Conservation (phyloP, 768 basidiomycete genomes). For the Cystobasidium tubakii region DNA sequence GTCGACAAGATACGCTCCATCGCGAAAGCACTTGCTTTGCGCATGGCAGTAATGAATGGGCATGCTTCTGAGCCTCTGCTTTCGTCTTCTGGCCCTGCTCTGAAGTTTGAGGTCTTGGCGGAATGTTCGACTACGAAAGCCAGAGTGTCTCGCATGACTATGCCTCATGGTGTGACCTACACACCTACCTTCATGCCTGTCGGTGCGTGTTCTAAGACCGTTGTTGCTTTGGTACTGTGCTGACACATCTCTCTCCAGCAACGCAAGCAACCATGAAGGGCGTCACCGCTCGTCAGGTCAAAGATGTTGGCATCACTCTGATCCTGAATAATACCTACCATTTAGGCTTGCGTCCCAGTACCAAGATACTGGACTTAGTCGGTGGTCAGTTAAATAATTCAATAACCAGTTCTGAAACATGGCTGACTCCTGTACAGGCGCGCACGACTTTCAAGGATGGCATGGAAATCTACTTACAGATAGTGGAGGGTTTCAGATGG, state of each 20-base stretch:
- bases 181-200: constrained; percentile 39
- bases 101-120: constrained; percentile 78
- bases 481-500: constrained; percentile 76
- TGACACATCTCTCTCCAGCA: background rate
- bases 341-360: constrained; percentile 75
- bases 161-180: constrained; percentile 59
- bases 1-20: background rate
- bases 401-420: background rate
- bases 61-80: background rate
- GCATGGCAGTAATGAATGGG: background rate
- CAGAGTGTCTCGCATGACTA: constrained; percentile 74
- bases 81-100: constrained; percentile 27
- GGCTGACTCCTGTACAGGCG: constrained; percentile 12
- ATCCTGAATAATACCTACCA: constrained; percentile 89
- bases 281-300: constrained; percentile 60
- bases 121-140: constrained; percentile 74
- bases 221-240: background rate
- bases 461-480: constrained; percentile 69
- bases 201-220: constrained; percentile 5
- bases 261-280: constrained; percentile 81
- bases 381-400: constrained; percentile 56
- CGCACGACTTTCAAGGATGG: constrained; percentile 89
- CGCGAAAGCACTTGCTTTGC: background rate
- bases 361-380: constrained; percentile 63
- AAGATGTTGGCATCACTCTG: constrained; percentile 56